Percentiles rank a stretch among this genome's conserved stretches.
phyloP scores from a whole-genome alignment of 177 flowering plant species.

The Telopea speciosissima region DNA sequence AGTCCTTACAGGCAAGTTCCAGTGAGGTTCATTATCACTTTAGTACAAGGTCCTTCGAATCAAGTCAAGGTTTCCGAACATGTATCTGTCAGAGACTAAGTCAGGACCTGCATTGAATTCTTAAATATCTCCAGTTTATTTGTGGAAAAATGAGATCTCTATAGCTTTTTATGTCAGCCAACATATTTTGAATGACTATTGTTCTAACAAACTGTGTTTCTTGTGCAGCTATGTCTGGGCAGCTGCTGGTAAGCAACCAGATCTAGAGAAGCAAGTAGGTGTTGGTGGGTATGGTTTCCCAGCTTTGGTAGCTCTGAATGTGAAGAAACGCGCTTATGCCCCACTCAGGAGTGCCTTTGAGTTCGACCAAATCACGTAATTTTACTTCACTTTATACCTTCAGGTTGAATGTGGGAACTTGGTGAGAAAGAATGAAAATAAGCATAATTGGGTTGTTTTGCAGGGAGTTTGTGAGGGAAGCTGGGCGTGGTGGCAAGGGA shows the following conservation, averaged over 20 bases:
- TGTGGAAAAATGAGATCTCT: neutral
- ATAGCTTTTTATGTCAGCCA: neutral
- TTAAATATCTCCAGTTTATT: neutral
- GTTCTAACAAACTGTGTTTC: slow-evolving; percentile 3
- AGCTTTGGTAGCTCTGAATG: slow-evolving; percentile 82
- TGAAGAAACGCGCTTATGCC: slow-evolving; percentile 85
- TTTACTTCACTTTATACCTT: neutral
- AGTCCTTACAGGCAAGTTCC: slow-evolving; percentile 77
- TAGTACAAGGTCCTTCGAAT: neutral
- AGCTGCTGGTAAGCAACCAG: slow-evolving; percentile 90
- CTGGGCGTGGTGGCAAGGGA: slow-evolving; percentile 87
- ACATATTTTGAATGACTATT: neutral
- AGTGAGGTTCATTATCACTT: neutral
- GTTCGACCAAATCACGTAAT: slow-evolving; percentile 78
- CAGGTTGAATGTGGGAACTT: neutral
- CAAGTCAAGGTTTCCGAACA: neutral
- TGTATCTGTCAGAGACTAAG: neutral
- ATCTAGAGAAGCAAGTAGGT: slow-evolving; percentile 83
- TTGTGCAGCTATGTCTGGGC: slow-evolving; percentile 87
- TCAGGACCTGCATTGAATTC: neutral
- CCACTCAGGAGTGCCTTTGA: slow-evolving; percentile 88
- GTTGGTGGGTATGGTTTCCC: slow-evolving; percentile 99
- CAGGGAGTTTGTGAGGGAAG: slow-evolving; percentile 91
- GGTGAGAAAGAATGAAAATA: neutral
- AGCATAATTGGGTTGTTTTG: slow-evolving; percentile 5